Conservation (phyloP, 495 filamentous ascomycete species). For the Gamarada debralockiae region DNA sequence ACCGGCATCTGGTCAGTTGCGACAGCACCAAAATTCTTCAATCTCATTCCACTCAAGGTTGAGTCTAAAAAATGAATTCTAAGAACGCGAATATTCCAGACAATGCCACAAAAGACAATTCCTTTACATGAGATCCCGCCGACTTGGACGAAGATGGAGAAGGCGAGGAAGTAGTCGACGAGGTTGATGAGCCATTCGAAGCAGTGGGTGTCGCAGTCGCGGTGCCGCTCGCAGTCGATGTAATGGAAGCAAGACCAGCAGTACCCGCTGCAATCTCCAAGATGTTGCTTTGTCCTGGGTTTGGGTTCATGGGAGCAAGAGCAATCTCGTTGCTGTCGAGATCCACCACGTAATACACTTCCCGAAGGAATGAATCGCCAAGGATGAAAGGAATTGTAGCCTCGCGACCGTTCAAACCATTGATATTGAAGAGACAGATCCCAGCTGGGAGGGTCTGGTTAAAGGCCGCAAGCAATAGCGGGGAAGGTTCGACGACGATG, state of each 20-base stretch:
- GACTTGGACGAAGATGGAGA: background rate
- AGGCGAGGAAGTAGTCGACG: background rate
- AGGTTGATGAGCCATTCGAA: background rate
- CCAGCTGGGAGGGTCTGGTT: background rate
- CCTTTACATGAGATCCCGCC: background rate
- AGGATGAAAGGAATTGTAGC: background rate
- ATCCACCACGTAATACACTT: background rate
- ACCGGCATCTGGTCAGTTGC: too few species aligned
- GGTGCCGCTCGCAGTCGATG: background rate
- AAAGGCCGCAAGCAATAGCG: background rate
- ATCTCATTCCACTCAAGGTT: too few species aligned
- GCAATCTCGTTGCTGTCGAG: background rate
- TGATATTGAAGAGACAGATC: slow-evolving; percentile 1
- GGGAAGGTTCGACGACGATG: background rate
- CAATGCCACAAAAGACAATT: background rate
- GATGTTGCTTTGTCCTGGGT: background rate
- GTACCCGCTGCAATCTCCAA: background rate
- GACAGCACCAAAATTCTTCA: too few species aligned
- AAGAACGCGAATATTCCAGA: too few species aligned
- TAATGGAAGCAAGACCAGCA: too few species aligned
- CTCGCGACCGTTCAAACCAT: background rate
- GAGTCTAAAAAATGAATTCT: too few species aligned
- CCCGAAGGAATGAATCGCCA: background rate
- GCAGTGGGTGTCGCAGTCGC: background rate
- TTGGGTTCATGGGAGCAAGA: background rate